A percentile compares a stretch with the other conserved stretches of the same genome.
Evolutionary conservation across 306 rosid genomes (phyloP).

Genomic region (Delonix regia): DNA sequence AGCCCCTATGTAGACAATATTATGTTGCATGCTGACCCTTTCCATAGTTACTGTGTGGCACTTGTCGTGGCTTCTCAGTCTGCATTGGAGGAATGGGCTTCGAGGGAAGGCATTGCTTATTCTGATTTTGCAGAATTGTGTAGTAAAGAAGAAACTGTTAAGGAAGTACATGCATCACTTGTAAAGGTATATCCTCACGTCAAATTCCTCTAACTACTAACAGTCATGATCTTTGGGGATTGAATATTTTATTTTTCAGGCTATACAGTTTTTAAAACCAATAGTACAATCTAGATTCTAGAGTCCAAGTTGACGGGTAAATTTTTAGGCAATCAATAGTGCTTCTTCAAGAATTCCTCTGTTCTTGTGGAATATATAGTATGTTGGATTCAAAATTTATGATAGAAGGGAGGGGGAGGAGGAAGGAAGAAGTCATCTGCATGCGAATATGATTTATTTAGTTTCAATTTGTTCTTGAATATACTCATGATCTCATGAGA

Average conservation of each 20-base stretch:
- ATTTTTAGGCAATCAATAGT: slow-evolving; percentile 9
- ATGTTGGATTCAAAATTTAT: slow-evolving; percentile 2
- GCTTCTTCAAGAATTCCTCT: background rate
- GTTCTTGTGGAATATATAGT: background rate
- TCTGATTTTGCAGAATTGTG: slow-evolving; percentile 69
- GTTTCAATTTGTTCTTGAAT: slow-evolving; percentile 17
- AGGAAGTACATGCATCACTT: slow-evolving; percentile 72
- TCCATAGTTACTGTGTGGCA: slow-evolving; percentile 84
- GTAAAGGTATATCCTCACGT: slow-evolving; percentile 56
- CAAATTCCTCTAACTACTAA: slow-evolving; percentile 11
- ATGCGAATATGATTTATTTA: slow-evolving; percentile 4
- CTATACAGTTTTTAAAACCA: slow-evolving; percentile 1
- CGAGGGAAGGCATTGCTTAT: slow-evolving; percentile 66
- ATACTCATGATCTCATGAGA: background rate
- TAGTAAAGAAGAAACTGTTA: slow-evolving; percentile 65
- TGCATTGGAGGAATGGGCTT: slow-evolving; percentile 77
- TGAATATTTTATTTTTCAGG: slow-evolving; percentile 23
- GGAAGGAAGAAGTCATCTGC: slow-evolving; percentile 4
- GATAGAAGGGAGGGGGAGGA: background rate
- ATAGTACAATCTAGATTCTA: slow-evolving; percentile 9
- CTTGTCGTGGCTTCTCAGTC: slow-evolving; percentile 78
- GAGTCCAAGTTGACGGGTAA: background rate
- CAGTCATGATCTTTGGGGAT: slow-evolving; percentile 1
- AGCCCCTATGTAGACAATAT: slow-evolving; percentile 82
- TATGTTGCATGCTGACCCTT: slow-evolving; percentile 92